These are phyloP conservation scores for Alternaria arborescens DNA, from an alignment of 2,329 filamentous ascomycete genomes.

Conservation along the genomic window DNA sequence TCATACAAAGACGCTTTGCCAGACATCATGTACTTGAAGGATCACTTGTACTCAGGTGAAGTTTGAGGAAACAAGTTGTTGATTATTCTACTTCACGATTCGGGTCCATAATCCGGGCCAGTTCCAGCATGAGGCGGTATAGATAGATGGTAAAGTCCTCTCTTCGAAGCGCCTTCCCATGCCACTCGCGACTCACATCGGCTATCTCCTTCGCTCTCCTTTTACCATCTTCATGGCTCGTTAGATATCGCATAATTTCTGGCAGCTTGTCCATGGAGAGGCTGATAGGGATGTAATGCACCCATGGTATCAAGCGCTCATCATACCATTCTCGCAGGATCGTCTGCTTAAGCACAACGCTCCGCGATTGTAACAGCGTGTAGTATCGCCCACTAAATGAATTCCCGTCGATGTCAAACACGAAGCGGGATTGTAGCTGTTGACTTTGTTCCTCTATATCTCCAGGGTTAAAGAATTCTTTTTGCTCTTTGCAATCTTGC, in stretches of 20 bases:
- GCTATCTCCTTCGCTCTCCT: constrained; percentile 31
- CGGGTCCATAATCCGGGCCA: constrained; percentile 22
- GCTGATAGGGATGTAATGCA: constrained; percentile 47
- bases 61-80: background rate
- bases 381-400: constrained; percentile 31
- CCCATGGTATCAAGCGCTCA: constrained; percentile 46
- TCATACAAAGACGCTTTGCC: background rate
- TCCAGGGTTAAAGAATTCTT: too few species aligned
- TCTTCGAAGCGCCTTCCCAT: constrained; percentile 6
- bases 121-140: constrained; percentile 31
- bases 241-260: constrained; percentile 18
- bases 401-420: constrained; percentile 34
- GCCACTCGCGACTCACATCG: constrained; percentile 27
- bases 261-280: constrained; percentile 28
- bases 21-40: background rate
- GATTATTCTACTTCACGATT: background rate
- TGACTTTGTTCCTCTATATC: constrained; percentile 47
- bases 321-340: constrained; percentile 52
- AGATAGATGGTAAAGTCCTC: constrained; percentile 30
- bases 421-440: constrained; percentile 16
- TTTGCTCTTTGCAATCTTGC: too few species aligned
- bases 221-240: constrained; percentile 19
- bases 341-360: constrained; percentile 42
- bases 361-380: constrained; percentile 19
- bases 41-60: background rate